Evolutionary conservation across 352 stramenopile species (phyloP).

Genomic region (Phytophthora fragariaefolia): DNA sequence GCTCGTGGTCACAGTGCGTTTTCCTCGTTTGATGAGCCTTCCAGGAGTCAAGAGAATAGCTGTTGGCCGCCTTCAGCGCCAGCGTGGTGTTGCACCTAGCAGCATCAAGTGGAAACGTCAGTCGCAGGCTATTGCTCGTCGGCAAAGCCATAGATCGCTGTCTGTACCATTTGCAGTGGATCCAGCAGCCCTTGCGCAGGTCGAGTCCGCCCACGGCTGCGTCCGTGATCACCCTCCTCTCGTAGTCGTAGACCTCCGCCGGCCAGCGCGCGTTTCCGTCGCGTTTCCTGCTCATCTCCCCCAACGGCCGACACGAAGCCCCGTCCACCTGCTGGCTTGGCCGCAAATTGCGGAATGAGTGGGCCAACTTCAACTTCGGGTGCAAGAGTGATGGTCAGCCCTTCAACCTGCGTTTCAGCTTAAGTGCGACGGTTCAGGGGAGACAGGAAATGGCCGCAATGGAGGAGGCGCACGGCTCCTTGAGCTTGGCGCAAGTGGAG

Average conservation of each 20-base stretch:
- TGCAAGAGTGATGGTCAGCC: slow-evolving; percentile 61
- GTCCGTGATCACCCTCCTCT: slow-evolving; percentile 44
- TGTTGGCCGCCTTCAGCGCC: slow-evolving; percentile 9
- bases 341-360: slow-evolving; percentile 38
- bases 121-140: no score
- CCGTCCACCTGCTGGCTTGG: slow-evolving; percentile 3
- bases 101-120: background rate
- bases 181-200: slow-evolving; percentile 48
- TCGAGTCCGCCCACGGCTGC: slow-evolving; percentile 49
- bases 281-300: slow-evolving; percentile 17
- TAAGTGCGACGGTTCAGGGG: slow-evolving; percentile 29
- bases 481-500: slow-evolving; percentile 70
- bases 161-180: slow-evolving; percentile 54
- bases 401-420: slow-evolving; percentile 48
- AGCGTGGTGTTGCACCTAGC: slow-evolving; percentile 50
- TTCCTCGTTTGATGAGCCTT: slow-evolving; percentile 37
- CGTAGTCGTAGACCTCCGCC: slow-evolving; percentile 60
- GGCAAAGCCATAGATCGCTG: background rate
- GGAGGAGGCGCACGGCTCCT: slow-evolving; percentile 12
- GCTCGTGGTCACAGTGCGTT: slow-evolving; percentile 21
- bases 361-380: slow-evolving; percentile 39
- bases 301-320: background rate
- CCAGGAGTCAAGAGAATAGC: slow-evolving; percentile 38
- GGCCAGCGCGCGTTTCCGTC: slow-evolving; percentile 33
- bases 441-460: slow-evolving; percentile 24